phyloP scores from a whole-genome alignment of 2,329 filamentous ascomycete genomes.

The Colletotrichum salicis region DNA sequence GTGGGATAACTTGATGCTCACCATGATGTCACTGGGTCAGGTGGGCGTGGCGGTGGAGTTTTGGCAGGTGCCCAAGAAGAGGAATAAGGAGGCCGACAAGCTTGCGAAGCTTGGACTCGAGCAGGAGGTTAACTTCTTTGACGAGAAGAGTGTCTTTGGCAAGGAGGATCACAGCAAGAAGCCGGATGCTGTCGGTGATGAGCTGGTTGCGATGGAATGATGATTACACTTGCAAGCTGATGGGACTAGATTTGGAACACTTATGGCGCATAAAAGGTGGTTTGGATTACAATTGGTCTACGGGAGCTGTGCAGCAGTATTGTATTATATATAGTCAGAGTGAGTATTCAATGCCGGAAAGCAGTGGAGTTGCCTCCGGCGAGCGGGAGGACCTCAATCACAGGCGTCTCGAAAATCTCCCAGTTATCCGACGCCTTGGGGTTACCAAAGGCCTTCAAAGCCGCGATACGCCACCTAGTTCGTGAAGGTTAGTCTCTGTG shows the following conservation, averaged over 20 bases:
- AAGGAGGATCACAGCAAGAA: neutral
- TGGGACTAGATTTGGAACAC: neutral
- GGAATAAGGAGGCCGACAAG: constrained; percentile 35
- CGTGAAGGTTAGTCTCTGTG: neutral
- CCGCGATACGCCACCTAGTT: constrained; percentile 51
- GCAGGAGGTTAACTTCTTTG: constrained; percentile 4
- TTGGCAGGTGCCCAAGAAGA: constrained; percentile 34
- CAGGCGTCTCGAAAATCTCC: constrained; percentile 50
- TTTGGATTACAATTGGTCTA: neutral
- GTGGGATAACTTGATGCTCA: constrained; percentile 8
- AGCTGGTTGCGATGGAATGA: constrained; percentile 8
- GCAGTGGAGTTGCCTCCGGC: neutral
- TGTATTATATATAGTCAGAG: neutral
- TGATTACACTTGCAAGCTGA: neutral
- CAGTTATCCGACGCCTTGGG: constrained; percentile 53
- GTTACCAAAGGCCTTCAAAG: constrained; percentile 53
- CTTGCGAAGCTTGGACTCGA: constrained; percentile 26
- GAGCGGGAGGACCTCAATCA: constrained; percentile 44
- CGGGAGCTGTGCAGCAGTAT: neutral
- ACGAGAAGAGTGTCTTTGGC: constrained; percentile 10
- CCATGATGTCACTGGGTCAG: constrained; percentile 3
- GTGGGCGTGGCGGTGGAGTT: constrained; percentile 33
- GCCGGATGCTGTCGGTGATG: neutral
- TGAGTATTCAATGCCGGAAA: constrained; percentile 1
- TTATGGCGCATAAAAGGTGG: neutral